Base-by-base conservation (phyloP, 345 rosid genomes). In the Eucalyptus marginata region DNA sequence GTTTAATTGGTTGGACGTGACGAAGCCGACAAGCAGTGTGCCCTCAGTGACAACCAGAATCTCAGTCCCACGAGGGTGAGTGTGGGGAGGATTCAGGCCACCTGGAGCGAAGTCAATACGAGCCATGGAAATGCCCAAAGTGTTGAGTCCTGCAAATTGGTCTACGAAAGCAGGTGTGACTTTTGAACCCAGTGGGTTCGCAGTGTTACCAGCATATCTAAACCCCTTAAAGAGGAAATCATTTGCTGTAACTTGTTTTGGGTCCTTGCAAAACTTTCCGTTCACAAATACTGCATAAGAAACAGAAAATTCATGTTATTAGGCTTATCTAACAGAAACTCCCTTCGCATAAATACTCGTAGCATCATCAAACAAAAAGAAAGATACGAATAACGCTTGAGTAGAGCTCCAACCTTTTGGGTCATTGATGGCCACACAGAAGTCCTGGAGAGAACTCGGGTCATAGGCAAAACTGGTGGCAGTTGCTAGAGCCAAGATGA, bases 41-140 rank as follows among this genome's bases (percentile, higher is more conserved):
- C 92, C 94, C 88, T 92, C 91, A 16, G 87, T 7, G 24, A 92
- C 90, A 44, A 89, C 87, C 40, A 93, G 90, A 59, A 92, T 88
- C 88, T 93, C 93, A 7, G 92, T 88, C 86, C 49, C 93, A 40
- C 92, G 91, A 8, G 93, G 93, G 59, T 93, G 94, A 18, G 88
- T 89, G 89, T 92, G 94, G 59, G 93, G 94, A 14, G 94, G 93
- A 84, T 90, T 92, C 79, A 90, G 92, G 27, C 94, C 86, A 44
- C 88, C 8, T 3, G 92, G 92, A 11, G 89, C 89, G 14, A 40
- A 90, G 87, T 92, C 92, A 18, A 90, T 33, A 47, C 92, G 88
- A 64, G 8, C 92, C 44, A 89, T 10, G 22, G 92, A 90, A 12
- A 89, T 66, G 20, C 91, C 91, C 9, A 91, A 88, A n/a, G 92